These are phyloP conservation scores for Saccharomycopsis sp. DNA, from an alignment of 805 yeast species.

Conservation along the genomic window DNA sequence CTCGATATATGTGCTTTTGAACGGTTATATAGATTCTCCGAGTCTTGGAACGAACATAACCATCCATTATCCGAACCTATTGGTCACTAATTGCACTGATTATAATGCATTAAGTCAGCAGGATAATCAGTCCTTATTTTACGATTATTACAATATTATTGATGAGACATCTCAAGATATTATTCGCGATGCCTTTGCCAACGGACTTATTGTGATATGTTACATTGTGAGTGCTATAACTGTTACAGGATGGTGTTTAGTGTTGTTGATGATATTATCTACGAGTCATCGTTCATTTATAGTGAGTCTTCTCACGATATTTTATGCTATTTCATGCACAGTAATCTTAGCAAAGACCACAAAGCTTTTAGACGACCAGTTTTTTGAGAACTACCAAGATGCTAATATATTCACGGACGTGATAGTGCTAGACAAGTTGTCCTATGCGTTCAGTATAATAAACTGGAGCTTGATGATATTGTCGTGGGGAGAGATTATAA, in stretches of 20 bases:
- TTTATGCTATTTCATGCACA: slow-evolving; percentile 13
- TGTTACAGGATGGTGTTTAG: slow-evolving; percentile 18
- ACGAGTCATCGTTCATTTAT: slow-evolving; percentile 6
- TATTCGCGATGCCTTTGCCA: slow-evolving; percentile 22
- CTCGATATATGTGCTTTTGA: slow-evolving; percentile 5
- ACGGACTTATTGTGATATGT: slow-evolving; percentile 23
- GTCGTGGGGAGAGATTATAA: slow-evolving; percentile 16
- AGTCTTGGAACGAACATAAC: not conserved
- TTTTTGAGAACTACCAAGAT: slow-evolving; percentile 13
- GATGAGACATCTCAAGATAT: not conserved
- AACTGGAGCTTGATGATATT: slow-evolving; percentile 6
- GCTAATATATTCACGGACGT: slow-evolving; percentile 7
- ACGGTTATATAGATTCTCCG: slow-evolving; percentile 5
- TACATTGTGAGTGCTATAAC: slow-evolving; percentile 16
- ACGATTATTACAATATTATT: not conserved
- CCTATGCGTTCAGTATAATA: slow-evolving; percentile 5
- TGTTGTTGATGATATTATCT: slow-evolving; percentile 14
- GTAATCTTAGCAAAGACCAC: slow-evolving; percentile 17
- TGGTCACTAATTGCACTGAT: slow-evolving; percentile 10
- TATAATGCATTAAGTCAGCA: not conserved
- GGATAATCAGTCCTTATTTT: not conserved
- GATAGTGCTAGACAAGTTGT: not conserved
- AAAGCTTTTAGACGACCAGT: slow-evolving; percentile 12
- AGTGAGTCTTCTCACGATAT: slow-evolving; percentile 12
- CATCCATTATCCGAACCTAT: slow-evolving; percentile 3